Evolutionary conservation across 202 grass and related monocot genomes (phyloP), one percentile per base, ranked within the genome.

Genomic region (Elaeis oleifera): DNA sequence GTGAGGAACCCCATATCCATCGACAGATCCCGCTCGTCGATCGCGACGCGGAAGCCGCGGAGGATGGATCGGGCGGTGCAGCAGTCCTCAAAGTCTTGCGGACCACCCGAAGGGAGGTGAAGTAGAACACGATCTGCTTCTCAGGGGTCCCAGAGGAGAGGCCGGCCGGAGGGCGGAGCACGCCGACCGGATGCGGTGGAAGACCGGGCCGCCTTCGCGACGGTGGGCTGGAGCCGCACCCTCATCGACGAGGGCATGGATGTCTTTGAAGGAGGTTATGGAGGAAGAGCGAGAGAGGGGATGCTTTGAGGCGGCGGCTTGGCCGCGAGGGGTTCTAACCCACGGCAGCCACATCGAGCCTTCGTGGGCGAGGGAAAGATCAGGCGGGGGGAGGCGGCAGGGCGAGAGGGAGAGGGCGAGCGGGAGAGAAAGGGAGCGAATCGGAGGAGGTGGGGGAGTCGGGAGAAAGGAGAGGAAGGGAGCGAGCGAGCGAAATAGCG

Each of bases 11-110:
- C 50, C 0, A 56, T 24, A 66, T 87, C 83, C 83, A 87, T 84
- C 63, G 71, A 87, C n/a, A 87, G 77, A 59, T 87, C 88, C 0
- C 88, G 80, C 77, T 91, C 88, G 63, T 87, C 83, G 28, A 84
- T 75, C 28, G 74, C 65, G 14, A 82, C 76, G 54, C 64, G 71
- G 57, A 87, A 71, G 23, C 74, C 80, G 0, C 71, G 74, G 28
- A 91, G 80, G 53, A 91, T 79, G 62, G 74, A 62, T 1, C 71
- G 63, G 60, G 87, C 88, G 13, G 67, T 62, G 63, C 54, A 49
- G 71, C 80, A 87, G 58, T 92, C 84, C 54, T 88, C 71, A 68
- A 78, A 54, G 89, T 92, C 70, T 71, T 48, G 20, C 84, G 88
- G 61, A 92, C 68, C 7, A 78, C 80, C 19, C 84, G 75, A 52